These are phyloP conservation scores for Linaria vulgaris DNA, from an alignment of 257 asterid genomes.

Conservation along the genomic window DNA sequence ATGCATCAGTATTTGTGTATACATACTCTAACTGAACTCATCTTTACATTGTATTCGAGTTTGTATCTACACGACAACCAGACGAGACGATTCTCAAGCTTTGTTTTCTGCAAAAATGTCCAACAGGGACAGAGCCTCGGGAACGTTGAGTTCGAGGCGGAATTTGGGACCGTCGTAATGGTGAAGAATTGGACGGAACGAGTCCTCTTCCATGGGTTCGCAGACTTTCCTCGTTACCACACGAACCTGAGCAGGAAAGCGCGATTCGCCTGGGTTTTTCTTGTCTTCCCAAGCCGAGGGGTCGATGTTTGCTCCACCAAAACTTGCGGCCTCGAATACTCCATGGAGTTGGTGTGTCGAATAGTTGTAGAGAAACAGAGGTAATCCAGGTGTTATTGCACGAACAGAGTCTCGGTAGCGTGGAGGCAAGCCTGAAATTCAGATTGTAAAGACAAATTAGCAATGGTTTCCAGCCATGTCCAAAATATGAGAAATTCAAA, in stretches of 20 bases:
- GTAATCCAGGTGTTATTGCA: slow-evolving; percentile 87
- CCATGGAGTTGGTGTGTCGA: slow-evolving; percentile 97
- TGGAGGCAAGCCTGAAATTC: slow-evolving; percentile 77
- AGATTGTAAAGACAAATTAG: not conserved
- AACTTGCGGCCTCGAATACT: slow-evolving; percentile 92
- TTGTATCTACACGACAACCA: not conserved
- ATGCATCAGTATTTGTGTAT: no score
- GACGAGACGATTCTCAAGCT: slow-evolving; percentile 27
- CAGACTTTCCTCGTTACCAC: slow-evolving; percentile 78
- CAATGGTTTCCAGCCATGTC: not conserved
- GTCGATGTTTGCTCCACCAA: slow-evolving; percentile 91
- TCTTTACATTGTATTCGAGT: not conserved
- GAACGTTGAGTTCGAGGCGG: slow-evolving; percentile 73
- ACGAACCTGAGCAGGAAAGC: slow-evolving; percentile 97
- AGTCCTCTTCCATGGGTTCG: slow-evolving; percentile 92
- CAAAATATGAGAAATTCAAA: not conserved
- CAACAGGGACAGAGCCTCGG: slow-evolving; percentile 91
- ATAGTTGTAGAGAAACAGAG: slow-evolving; percentile 86
- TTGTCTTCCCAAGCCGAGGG: slow-evolving; percentile 99
- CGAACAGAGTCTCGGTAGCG: slow-evolving; percentile 92
- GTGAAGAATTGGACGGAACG: slow-evolving; percentile 95
- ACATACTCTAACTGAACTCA: not conserved
- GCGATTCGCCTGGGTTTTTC: slow-evolving; percentile 85
- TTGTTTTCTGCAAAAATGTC: slow-evolving; percentile 72
- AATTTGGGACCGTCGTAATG: slow-evolving; percentile 98